A percentile compares a stretch with the other conserved stretches of the same genome.
These are phyloP conservation scores for Tephrocybe rancida DNA, from an alignment of 768 basidiomycete genomes.

Conservation along the genomic window DNA sequence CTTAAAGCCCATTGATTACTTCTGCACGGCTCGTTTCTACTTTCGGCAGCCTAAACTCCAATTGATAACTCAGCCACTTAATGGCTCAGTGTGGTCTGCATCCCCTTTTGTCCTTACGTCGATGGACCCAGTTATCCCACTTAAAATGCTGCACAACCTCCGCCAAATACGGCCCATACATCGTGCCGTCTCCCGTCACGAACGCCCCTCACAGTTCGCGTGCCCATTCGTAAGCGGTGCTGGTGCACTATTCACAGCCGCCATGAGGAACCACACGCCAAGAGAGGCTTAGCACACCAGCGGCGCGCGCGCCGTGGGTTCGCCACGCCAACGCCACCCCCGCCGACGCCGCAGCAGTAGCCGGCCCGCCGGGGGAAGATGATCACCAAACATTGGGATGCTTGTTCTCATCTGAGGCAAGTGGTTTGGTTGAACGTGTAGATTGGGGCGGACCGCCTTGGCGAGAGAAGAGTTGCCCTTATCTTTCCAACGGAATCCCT, in stretches of 20 bases:
- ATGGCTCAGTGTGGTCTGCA: slow-evolving; percentile 42
- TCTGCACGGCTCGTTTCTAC: slow-evolving; percentile 32
- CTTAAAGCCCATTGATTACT: slow-evolving; percentile 39
- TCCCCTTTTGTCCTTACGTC: slow-evolving; percentile 49
- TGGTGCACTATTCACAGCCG: slow-evolving; percentile 46
- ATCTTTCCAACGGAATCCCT: too few species aligned
- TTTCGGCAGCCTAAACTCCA: not conserved
- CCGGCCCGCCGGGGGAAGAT: slow-evolving; percentile 33
- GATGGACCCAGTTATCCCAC: slow-evolving; percentile 34
- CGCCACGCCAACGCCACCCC: slow-evolving; percentile 42
- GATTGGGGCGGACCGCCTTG: too few species aligned
- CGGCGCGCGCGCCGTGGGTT: slow-evolving; percentile 38
- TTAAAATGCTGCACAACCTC: slow-evolving; percentile 44
- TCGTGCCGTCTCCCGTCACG: slow-evolving; percentile 33
- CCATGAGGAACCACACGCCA: slow-evolving; percentile 43
- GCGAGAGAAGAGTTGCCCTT: too few species aligned
- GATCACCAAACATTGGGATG: too few species aligned
- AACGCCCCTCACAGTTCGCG: slow-evolving; percentile 39
- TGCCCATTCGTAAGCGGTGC: slow-evolving; percentile 32
- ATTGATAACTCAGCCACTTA: slow-evolving; percentile 14
- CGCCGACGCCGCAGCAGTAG: slow-evolving; percentile 46
- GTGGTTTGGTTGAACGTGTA: too few species aligned
- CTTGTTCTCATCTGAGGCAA: too few species aligned
- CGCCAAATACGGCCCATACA: slow-evolving; percentile 43
- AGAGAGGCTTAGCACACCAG: slow-evolving; percentile 37